Evolutionary conservation across 495 filamentous ascomycete species (phyloP), one percentile per base, ranked within the genome.

Genomic region (Thozetella sp.): DNA sequence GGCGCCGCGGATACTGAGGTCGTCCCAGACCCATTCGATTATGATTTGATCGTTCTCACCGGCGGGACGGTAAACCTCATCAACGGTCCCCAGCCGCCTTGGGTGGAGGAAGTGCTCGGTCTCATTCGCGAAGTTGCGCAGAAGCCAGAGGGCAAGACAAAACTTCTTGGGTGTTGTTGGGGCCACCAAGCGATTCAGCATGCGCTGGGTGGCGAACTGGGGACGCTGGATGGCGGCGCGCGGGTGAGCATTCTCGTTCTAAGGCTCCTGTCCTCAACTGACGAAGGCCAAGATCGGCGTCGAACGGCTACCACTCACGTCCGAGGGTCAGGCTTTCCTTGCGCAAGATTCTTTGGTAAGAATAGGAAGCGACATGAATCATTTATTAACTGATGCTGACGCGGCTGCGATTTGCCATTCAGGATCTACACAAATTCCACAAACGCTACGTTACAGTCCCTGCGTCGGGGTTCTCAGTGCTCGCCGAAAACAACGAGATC

Each of bases 151-250:
- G n/a, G 43, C 43, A 48, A 48, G 20, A 48, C 43, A 13, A 48
- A 48, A n/a, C n/a, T 48, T 13, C 43, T 48, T n/a, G 43, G 43
- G 20, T 48, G 43, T n/a, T 48, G 43, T 48, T 48, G 43, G 43
- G 43, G 43, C 6, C 43, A 48, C n/a, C 43, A 48, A 48, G 43
- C n/a, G n/a, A 48, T 48, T n/a, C 43, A 48, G 43, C n/a, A 48
- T 19, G 43, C 43, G 20, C 43, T 48, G 10, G 43, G 43, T 48
- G 43, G 43, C 10, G 43, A 48, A n/a, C 43, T 48, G 9, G 43
- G 10, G 11, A 19, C 4, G 10, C 9, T 48, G 6, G 43, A 48
- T 3, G n/a, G 43, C 6, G 43, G 43, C 10, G 10, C 43, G 10
- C 43, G 43, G 4, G 43, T 48, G 20, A 48, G 43, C 9, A 11